phyloP scores from a whole-genome alignment of 495 filamentous ascomycete genomes.

The Aspergillus avenaceus region DNA sequence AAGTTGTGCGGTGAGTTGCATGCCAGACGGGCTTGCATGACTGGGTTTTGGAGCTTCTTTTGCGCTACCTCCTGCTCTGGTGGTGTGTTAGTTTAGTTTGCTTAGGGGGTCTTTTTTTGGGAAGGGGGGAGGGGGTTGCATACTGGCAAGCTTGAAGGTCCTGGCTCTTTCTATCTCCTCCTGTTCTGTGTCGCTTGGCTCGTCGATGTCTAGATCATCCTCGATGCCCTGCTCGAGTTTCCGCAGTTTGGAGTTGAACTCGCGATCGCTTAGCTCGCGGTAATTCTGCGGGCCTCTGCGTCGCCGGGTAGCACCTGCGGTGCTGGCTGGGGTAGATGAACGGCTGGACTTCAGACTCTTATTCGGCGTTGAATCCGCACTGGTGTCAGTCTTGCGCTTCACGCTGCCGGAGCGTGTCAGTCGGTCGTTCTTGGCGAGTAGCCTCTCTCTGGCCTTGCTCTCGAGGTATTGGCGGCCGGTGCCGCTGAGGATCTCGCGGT shows the following conservation, averaged over 20 bases:
- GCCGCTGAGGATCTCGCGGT: constrained; percentile 77
- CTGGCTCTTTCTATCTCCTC: constrained; percentile 65
- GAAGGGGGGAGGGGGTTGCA: constrained; percentile 14
- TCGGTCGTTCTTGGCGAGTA: constrained; percentile 33
- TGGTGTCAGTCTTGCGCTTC: constrained; percentile 52
- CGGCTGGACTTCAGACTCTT: constrained; percentile 74
- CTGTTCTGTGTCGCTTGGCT: constrained; percentile 44
- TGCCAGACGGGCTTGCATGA: constrained; percentile 87
- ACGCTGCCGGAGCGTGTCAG: constrained; percentile 35
- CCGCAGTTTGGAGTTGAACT: constrained; percentile 67
- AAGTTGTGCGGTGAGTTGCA: constrained; percentile 97
- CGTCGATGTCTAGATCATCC: constrained; percentile 47
- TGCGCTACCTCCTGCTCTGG: constrained; percentile 73
- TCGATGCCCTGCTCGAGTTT: constrained; percentile 50
- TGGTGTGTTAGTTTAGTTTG: neutral
- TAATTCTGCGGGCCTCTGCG: constrained; percentile 57
- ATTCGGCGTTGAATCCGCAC: constrained; percentile 36
- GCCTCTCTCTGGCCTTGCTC: constrained; percentile 71
- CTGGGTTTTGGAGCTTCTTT: constrained; percentile 92
- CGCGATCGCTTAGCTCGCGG: constrained; percentile 69
- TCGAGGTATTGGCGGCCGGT: constrained; percentile 79
- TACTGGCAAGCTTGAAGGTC: constrained; percentile 76
- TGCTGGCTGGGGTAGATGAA: constrained; percentile 62
- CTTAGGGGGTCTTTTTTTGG: neutral
- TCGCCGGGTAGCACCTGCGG: constrained; percentile 38